Percentiles rank a stretch among this genome's conserved stretches.
phyloP scores from a whole-genome alignment of 192 early-diverging fungal species.

The Borealophlyctis nickersoniae region DNA sequence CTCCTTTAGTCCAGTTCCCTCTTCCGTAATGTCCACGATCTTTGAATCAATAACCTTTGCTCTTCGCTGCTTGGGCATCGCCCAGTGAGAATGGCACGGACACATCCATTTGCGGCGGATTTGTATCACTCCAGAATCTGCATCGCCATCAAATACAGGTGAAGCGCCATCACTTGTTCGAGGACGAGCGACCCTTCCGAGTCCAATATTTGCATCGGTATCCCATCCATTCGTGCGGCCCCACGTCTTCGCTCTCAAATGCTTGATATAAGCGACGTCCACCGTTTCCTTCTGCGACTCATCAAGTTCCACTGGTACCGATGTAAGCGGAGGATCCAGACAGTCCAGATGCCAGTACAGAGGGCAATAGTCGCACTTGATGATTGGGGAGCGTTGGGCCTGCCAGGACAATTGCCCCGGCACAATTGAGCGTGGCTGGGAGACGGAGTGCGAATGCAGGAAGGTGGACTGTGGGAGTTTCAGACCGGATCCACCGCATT shows the following conservation, averaged over 20 bases:
- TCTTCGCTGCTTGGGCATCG: constrained; percentile 25
- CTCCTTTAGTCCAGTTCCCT: not conserved
- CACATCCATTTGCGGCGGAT: constrained; percentile 50
- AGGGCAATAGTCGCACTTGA: constrained; percentile 52
- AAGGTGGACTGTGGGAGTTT: constrained; percentile 9
- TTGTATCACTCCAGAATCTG: constrained; percentile 17
- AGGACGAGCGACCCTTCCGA: not conserved
- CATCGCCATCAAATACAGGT: not conserved
- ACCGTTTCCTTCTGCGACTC: constrained; percentile 23
- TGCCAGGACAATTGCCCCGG: constrained; percentile 3
- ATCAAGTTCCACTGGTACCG: constrained; percentile 27
- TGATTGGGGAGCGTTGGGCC: constrained; percentile 32
- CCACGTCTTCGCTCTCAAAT: constrained; percentile 14
- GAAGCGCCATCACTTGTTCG: constrained; percentile 6
- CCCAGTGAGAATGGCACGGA: constrained; percentile 52
- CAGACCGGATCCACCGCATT: constrained; percentile 20
- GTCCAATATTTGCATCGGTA: not conserved
- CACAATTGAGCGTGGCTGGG: constrained; percentile 6
- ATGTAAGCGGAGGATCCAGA: constrained; percentile 40
- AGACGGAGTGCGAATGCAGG: constrained; percentile 22
- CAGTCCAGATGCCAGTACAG: constrained; percentile 57
- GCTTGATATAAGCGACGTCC: constrained; percentile 7
- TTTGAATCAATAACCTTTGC: constrained; percentile 1
- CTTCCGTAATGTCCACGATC: constrained; percentile 20
- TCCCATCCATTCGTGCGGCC: constrained; percentile 3